Evolutionary conservation across 1,284 basidiomycete species (phyloP), one percentile per base, ranked within the genome.

Genomic region (Wallemia hederae): DNA sequence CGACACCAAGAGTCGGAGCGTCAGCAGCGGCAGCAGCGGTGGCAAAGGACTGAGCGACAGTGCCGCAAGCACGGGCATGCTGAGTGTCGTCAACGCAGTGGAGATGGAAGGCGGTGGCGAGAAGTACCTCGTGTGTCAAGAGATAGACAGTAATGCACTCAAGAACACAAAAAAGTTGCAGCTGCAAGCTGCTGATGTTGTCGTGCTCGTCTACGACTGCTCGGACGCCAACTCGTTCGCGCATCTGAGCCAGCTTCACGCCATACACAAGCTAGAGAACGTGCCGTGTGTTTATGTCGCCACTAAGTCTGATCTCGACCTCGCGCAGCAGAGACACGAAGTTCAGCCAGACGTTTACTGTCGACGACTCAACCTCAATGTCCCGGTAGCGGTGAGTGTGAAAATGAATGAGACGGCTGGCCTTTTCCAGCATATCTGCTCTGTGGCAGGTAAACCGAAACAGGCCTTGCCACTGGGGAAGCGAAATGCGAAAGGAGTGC

Each of bases 181-280:
- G 69, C 74, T 85, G 60, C n/a, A n/a, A n/a, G n/a, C n/a, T n/a
- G 88, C 88, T 25, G 92, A 97, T 71, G 85, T 96, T 59, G 83
- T 97, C 64, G 79, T 94, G 62, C 96, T 91, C 70, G 88, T 97
- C 34, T 84, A 97, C 70, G 92, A 98, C 72, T 94, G 89, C 61
- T 90, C 86, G 68, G 94, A 98, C 70, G 97, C 94, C 26, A 97
- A 97, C 71, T 96, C 90, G 14, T 98, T 98, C 70, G 91, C 87
- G 59, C 96, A 98, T 73, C 89, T 98, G 68, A 92, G 88, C 65
- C 96, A 96, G 73, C 73, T 97, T 67, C 77, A 89, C 69, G 90
- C 97, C 84, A 89, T 92, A 77, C 94, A 96, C 70, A 88, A 80
- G 64, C 75, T 92, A 31, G 88, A 96, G 70, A 82, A 88, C 69